Evolutionary conservation across 108 stramenopile species (phyloP).

Genomic region (Cyclostephanos invisitatus): DNA sequence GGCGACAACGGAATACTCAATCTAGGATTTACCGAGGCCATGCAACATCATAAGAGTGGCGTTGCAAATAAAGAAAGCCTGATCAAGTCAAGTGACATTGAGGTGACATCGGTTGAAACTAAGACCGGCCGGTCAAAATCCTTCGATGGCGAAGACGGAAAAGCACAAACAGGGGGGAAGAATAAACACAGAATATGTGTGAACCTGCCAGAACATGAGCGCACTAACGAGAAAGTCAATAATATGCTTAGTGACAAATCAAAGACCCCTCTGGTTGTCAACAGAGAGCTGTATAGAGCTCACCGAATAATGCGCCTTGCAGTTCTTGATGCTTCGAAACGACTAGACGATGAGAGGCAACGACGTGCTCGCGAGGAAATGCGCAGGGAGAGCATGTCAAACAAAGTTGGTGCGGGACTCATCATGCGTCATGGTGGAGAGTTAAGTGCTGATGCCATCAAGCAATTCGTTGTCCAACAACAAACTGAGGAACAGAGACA

Average conservation of each 20-base stretch:
- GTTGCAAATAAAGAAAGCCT: slow-evolving; percentile 34
- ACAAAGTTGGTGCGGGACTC: slow-evolving; percentile 42
- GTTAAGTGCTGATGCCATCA: slow-evolving; percentile 47
- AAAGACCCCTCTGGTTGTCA: slow-evolving; percentile 50
- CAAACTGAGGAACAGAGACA: slow-evolving; percentile 48
- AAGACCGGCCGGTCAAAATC: slow-evolving; percentile 34
- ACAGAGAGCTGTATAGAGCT: slow-evolving; percentile 52
- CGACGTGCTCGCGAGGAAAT: slow-evolving; percentile 51
- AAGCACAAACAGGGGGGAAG: slow-evolving; percentile 5
- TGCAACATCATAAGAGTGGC: slow-evolving; percentile 35
- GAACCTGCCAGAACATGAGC: slow-evolving; percentile 44
- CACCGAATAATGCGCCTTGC: slow-evolving; percentile 65
- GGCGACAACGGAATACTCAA: slow-evolving; percentile 33
- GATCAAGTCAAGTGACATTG: background rate
- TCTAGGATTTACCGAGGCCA: slow-evolving; percentile 37
- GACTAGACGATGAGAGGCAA: slow-evolving; percentile 62
- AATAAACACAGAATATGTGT: slow-evolving; percentile 30
- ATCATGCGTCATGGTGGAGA: slow-evolving; percentile 58
- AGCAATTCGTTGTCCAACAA: slow-evolving; percentile 41
- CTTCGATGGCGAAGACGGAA: slow-evolving; percentile 21
- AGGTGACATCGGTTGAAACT: slow-evolving; percentile 12
- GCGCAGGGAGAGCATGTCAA: slow-evolving; percentile 39
- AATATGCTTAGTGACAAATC: slow-evolving; percentile 35
- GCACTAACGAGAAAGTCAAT: slow-evolving; percentile 11
- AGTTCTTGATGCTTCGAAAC: slow-evolving; percentile 57